Evolutionary conservation across 1,139 yeast genomes (phyloP).

Genomic region (Nematodospora anomalae): DNA sequence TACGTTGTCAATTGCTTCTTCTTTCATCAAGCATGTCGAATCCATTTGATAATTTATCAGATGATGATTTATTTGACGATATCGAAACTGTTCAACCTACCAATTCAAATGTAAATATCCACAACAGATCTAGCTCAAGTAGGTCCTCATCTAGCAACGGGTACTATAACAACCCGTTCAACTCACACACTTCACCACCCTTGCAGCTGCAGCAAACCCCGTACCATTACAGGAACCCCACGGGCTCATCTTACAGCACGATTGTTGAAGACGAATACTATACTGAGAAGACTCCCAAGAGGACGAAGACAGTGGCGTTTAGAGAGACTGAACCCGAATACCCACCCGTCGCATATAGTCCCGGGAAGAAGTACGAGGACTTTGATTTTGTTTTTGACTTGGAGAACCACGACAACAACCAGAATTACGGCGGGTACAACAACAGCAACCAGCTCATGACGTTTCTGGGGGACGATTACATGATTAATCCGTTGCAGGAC

Average conservation of each 20-base stretch:
- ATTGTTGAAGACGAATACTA: slow-evolving; percentile 15
- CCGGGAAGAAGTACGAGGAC: slow-evolving; percentile 26
- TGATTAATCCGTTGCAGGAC: slow-evolving; percentile 43
- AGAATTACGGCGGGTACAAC: slow-evolving; percentile 17
- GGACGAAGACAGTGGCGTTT: slow-evolving; percentile 35
- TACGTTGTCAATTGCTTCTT: no score
- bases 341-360: slow-evolving; percentile 33
- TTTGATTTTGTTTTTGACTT: slow-evolving; percentile 20
- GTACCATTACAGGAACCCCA: slow-evolving; percentile 6
- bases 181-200: neutral
- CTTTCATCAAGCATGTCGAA: slow-evolving; percentile 10
- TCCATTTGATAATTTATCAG: slow-evolving; percentile 10
- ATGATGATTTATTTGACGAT: slow-evolving; percentile 14
- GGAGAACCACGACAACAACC: slow-evolving; percentile 18
- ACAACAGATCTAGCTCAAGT: slow-evolving; percentile 2
- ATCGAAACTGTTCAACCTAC: slow-evolving; percentile 8
- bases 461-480: slow-evolving; percentile 42
- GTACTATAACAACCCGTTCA: slow-evolving; percentile 2
- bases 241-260: slow-evolving; percentile 22
- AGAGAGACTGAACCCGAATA: slow-evolving; percentile 37
- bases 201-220: slow-evolving; percentile 1
- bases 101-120: slow-evolving; percentile 2
- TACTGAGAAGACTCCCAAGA: slow-evolving; percentile 16
- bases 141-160: no score
- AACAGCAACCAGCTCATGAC: no score